Conservation (phyloP, 768 basidiomycete genomes). For the Hygrophorus pudorinus region DNA sequence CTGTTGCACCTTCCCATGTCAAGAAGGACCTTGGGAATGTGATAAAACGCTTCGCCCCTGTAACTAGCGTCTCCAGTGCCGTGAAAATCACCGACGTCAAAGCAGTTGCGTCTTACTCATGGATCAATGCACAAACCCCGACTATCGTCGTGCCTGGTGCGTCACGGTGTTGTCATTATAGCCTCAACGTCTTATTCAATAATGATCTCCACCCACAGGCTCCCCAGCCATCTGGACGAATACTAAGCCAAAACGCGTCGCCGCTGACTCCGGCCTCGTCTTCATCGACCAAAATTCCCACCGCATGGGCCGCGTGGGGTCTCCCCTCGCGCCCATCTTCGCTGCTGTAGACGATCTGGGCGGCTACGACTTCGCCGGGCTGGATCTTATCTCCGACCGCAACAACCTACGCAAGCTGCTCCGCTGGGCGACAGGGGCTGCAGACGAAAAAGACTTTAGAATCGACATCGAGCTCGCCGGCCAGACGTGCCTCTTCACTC, state of each 20-base stretch:
- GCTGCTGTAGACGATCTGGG: slow-evolving; percentile 21
- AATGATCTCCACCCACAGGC: slow-evolving; percentile 24
- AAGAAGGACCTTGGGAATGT: not conserved
- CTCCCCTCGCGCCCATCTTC: slow-evolving; percentile 34
- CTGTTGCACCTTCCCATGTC: not conserved
- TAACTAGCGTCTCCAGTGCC: not conserved
- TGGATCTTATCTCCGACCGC: slow-evolving; percentile 51
- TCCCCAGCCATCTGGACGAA: slow-evolving; percentile 53
- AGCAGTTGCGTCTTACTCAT: slow-evolving; percentile 45
- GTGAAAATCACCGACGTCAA: slow-evolving; percentile 26
- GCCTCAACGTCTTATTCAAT: not conserved
- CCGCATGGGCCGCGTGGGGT: slow-evolving; percentile 20
- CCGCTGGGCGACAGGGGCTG: slow-evolving; percentile 37
- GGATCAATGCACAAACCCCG: slow-evolving; percentile 30
- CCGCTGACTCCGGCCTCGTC: slow-evolving; percentile 38
- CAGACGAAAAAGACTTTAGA: slow-evolving; percentile 42
- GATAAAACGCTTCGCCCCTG: not conserved
- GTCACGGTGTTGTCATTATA: not conserved
- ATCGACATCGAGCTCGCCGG: slow-evolving; percentile 62
- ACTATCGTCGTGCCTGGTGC: slow-evolving; percentile 40
- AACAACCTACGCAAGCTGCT: slow-evolving; percentile 57
- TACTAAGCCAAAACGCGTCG: slow-evolving; percentile 39
- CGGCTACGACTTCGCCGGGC: slow-evolving; percentile 30
- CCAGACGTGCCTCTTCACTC: slow-evolving; percentile 47
- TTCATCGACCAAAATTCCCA: slow-evolving; percentile 52